phyloP scores from a whole-genome alignment of 1,139 yeast species.

The Yamadazyma dendronema region DNA sequence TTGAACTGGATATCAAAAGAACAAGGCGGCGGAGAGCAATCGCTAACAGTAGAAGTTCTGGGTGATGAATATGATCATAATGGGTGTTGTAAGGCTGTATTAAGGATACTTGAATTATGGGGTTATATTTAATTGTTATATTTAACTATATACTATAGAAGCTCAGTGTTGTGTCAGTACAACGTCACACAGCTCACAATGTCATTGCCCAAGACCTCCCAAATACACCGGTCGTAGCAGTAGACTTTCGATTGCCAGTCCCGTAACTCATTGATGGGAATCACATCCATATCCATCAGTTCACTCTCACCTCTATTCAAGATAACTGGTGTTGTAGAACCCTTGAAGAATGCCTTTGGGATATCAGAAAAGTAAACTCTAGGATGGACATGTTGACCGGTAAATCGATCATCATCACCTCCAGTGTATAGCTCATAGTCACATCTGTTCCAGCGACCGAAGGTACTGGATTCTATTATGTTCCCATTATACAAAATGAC shows the following conservation, averaged over 20 bases:
- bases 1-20: too few species aligned
- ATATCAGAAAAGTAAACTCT: conserved; percentile 29
- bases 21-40: too few species aligned
- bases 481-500: conserved; percentile 50
- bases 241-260: conserved; percentile 54
- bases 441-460: conserved; percentile 50
- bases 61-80: too few species aligned
- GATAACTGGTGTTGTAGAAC: conserved; percentile 34
- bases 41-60: too few species aligned
- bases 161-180: conserved; percentile 3
- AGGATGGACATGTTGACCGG: conserved; percentile 3
- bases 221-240: conserved; percentile 45
- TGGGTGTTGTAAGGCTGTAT: too few species aligned
- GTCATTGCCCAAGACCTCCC: conserved; percentile 46
- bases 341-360: conserved; percentile 13
- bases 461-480: conserved; percentile 45
- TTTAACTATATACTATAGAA: too few species aligned
- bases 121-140: too few species aligned
- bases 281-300: conserved; percentile 38
- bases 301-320: conserved; percentile 53
- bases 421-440: conserved; percentile 32
- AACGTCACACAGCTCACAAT: conserved; percentile 16
- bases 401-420: conserved; percentile 8
- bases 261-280: conserved; percentile 14
- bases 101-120: too few species aligned